Evolutionary conservation across 225 moss, liverwort and hornwort species (phyloP), one percentile per base, ranked within the genome.

Genomic region (Anthoceros angustus): DNA sequence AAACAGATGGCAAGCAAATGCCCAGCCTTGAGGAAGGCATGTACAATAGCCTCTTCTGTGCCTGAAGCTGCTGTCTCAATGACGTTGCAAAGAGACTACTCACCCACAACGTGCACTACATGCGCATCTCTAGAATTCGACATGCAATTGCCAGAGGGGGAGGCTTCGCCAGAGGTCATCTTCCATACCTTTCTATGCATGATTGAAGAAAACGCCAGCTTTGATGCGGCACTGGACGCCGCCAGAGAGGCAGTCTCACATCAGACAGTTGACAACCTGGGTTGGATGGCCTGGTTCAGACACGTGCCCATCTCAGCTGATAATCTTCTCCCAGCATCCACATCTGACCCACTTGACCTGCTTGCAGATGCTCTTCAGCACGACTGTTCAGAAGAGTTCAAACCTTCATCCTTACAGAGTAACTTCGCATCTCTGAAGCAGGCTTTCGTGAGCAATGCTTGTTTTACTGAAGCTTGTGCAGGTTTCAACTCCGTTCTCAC

Each of bases 11-110:
- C 82, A 50, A 82, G 71, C 32, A 77, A 66, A 43, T 80, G 81
- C 48, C 26, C 61, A 18, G 20, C 43, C 11, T 78, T 82, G 40
- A 82, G 89, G 42, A 93, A 93, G 73, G 87, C 87, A 42, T 87
- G 85, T 73, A 66, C 78, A 48, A 67, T 80, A 46, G 73, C 73
- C 64, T 70, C 40, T 20, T 45, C 72, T 42, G 43, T 42, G 11
- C 18, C 62, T 9, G 39, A 40, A 21, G 41, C n/a, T 2, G 63
- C 70, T 65, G 74, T 76, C 68, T 82, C 26, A 61, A 68, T 9
- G 66, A 76, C 60, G 68, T 79, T 62, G 55, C n/a, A 2, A 65
- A 16, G 72, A 71, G n/a, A 41, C 61, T 5, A 76, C 72, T 45
- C 61, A 74, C 38, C 76, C 42, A 55, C 70, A 66, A 10, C 43